Percentiles rank a stretch among this genome's conserved stretches.
These are phyloP conservation scores for Ogataea hybrid DNA, from an alignment of 1,139 yeast species.

Conservation along the genomic window DNA sequence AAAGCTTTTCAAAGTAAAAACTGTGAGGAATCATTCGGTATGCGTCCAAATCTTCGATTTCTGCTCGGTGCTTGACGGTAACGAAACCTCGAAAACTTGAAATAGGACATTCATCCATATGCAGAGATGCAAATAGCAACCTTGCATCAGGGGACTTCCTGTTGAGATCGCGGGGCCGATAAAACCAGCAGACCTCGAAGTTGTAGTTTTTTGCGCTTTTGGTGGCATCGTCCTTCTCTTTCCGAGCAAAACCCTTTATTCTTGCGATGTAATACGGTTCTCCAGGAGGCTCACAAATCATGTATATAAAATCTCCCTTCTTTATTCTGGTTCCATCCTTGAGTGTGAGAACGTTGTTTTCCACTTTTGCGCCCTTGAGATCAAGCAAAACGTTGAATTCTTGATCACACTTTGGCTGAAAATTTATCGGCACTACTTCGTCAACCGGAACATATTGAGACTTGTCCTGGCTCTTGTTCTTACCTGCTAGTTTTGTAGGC, in stretches of 20 bases:
- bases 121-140: conserved; percentile 79
- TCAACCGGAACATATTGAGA: conserved; percentile 27
- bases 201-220: conserved; percentile 47
- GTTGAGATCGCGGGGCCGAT: conserved; percentile 83
- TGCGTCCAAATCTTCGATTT: conserved; percentile 56
- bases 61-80: conserved; percentile 63
- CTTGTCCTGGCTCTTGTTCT: conserved; percentile 10
- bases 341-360: conserved; percentile 22
- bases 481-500: background rate
- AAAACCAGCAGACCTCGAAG: conserved; percentile 87
- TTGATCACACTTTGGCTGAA: conserved; percentile 30
- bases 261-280: conserved; percentile 92
- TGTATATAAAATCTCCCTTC: conserved; percentile 72
- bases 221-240: conserved; percentile 27
- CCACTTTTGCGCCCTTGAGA: conserved; percentile 28
- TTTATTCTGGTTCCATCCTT: conserved; percentile 33
- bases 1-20: conserved; percentile 84
- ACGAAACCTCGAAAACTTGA: conserved; percentile 75
- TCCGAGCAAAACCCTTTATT: conserved; percentile 68
- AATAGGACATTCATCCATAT: conserved; percentile 80
- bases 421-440: conserved; percentile 32
- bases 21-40: conserved; percentile 60
- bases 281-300: conserved; percentile 92
- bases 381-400: conserved; percentile 28
- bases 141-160: conserved; percentile 69